These are phyloP conservation scores for Vanilla planifolia DNA, from an alignment of 106 monocot species.

Conservation along the genomic window DNA sequence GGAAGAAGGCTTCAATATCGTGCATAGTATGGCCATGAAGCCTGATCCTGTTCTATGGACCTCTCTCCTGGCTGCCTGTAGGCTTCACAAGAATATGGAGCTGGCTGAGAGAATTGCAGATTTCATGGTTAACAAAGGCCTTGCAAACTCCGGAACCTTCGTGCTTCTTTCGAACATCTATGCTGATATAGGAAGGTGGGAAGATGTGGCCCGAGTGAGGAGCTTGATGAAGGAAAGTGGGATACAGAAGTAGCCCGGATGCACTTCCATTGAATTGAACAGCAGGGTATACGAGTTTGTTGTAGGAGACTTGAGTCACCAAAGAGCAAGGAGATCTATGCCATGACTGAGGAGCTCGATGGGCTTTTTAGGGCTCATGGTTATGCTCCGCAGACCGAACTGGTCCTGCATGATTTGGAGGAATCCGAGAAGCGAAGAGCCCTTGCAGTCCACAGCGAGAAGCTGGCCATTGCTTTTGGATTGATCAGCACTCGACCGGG, in stretches of 20 bases:
- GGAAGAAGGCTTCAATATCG: conserved; percentile 22
- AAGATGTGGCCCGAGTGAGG: conserved; percentile 44
- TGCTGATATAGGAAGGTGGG: conserved; percentile 31
- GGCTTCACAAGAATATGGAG: conserved; percentile 17
- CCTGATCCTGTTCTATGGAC: conserved; percentile 33
- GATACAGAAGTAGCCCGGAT: conserved; percentile 41
- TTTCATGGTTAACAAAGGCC: conserved; percentile 28
- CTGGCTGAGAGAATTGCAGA: conserved; percentile 26
- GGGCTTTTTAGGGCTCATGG: conserved; percentile 43
- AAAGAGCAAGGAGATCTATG: conserved; percentile 46
- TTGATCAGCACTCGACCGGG: conserved; percentile 67
- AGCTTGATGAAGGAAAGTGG: conserved; percentile 30
- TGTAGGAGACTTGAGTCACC: conserved; percentile 59
- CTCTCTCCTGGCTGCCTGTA: conserved; percentile 39
- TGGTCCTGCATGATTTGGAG: conserved; percentile 71
- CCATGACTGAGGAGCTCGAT: conserved; percentile 52
- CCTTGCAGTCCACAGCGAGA: conserved; percentile 74
- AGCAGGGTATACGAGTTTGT: conserved; percentile 62
- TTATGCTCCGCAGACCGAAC: conserved; percentile 52
- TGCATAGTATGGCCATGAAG: conserved; percentile 17
- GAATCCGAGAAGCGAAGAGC: conserved; percentile 62
- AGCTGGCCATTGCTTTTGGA: conserved; percentile 70
- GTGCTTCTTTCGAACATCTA: conserved; percentile 26
- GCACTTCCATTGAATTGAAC: conserved; percentile 54
- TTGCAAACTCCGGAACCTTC: conserved; percentile 38